A percentile compares a stretch with the other conserved stretches of the same genome.
phyloP scores from a whole-genome alignment of 257 asterid species.

The Solanum commersonii region DNA sequence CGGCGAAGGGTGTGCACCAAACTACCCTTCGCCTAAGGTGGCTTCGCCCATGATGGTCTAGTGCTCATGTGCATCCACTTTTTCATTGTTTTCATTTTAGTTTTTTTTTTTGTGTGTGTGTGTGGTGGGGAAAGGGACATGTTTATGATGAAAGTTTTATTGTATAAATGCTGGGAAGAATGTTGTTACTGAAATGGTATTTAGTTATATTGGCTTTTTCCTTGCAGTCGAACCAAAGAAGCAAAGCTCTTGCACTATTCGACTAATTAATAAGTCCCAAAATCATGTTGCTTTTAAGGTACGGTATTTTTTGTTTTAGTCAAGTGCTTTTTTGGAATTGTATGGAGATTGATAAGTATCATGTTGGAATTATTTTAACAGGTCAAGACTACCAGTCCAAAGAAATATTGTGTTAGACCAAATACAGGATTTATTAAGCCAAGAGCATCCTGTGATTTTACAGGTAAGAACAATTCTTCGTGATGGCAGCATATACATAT shows the following conservation, averaged over 20 bases:
- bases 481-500: neutral
- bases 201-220: neutral
- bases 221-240: constrained; percentile 27
- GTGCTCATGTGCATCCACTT: neutral
- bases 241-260: constrained; percentile 29
- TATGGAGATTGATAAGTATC: neutral
- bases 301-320: neutral
- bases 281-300: constrained; percentile 38
- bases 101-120: neutral
- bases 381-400: constrained; percentile 53
- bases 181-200: neutral
- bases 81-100: neutral
- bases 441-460: constrained; percentile 22
- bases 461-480: neutral
- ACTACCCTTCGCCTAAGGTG: neutral
- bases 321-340: neutral
- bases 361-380: constrained; percentile 6
- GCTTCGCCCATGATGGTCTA: neutral
- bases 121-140: neutral
- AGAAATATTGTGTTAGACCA: constrained; percentile 40
- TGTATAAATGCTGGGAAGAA: neutral
- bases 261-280: constrained; percentile 18
- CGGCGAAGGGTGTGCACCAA: neutral
- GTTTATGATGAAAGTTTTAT: neutral
- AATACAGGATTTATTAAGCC: constrained; percentile 33